These are phyloP conservation scores for Chrysoporthe austroafricana DNA, from an alignment of 2,329 filamentous ascomycete genomes.

Conservation along the genomic window DNA sequence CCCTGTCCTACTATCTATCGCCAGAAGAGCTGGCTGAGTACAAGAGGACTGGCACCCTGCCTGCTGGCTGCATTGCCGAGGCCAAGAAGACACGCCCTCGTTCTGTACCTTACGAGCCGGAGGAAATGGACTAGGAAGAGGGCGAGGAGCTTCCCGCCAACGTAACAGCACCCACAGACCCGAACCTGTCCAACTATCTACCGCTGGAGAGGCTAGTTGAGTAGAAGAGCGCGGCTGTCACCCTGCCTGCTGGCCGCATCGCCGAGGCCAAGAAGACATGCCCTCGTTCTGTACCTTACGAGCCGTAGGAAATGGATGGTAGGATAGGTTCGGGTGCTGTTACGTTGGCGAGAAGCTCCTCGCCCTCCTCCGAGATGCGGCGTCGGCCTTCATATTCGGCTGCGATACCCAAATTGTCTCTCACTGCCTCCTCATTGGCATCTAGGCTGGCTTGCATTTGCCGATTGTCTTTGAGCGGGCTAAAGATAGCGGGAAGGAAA, in stretches of 20 bases:
- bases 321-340: slow-evolving; percentile 32
- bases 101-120: slow-evolving; percentile 16
- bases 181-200: slow-evolving; percentile 33
- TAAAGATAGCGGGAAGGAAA: too few species aligned
- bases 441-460: too few species aligned
- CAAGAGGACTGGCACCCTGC: slow-evolving; percentile 7
- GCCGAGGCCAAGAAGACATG: slow-evolving; percentile 30
- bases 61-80: slow-evolving; percentile 33
- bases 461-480: too few species aligned
- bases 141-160: slow-evolving; percentile 35
- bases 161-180: slow-evolving; percentile 33
- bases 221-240: slow-evolving; percentile 8
- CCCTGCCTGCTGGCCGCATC: slow-evolving; percentile 28
- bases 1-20: slow-evolving; percentile 33
- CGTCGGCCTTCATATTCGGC: too few species aligned
- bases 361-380: slow-evolving; percentile 31
- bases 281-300: slow-evolving; percentile 17
- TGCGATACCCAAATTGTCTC: too few species aligned
- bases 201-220: slow-evolving; percentile 18
- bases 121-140: slow-evolving; percentile 32
- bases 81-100: slow-evolving; percentile 28
- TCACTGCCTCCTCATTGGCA: too few species aligned
- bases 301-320: slow-evolving; percentile 30
- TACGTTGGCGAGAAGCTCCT: slow-evolving; percentile 37
- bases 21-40: slow-evolving; percentile 19